These are phyloP conservation scores for Thelonectria blattea DNA, from an alignment of 2,329 filamentous ascomycete genomes.

Conservation along the genomic window DNA sequence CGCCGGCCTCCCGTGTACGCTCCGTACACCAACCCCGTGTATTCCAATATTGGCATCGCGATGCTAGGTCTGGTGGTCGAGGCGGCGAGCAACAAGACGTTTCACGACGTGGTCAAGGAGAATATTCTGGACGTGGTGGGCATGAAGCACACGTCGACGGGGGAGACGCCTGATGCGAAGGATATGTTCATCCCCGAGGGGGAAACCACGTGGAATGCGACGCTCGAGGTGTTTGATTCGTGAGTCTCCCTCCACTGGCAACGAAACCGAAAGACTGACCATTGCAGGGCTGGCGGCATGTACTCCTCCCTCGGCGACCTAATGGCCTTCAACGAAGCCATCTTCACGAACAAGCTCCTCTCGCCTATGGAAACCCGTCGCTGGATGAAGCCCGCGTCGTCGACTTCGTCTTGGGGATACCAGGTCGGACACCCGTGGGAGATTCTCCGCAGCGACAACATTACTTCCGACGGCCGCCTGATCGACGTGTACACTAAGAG, in stretches of 20 bases:
- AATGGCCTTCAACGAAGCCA: constrained; percentile 48
- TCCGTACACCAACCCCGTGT: constrained; percentile 52
- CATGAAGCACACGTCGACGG: constrained; percentile 49
- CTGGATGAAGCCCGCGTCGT: constrained; percentile 53
- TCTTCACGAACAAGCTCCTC: constrained; percentile 51
- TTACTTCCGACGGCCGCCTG: constrained; percentile 47
- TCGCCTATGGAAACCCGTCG: constrained; percentile 46
- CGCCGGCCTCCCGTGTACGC: constrained; percentile 46
- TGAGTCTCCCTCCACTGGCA: constrained; percentile 29
- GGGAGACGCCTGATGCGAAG: constrained; percentile 40
- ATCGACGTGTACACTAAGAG: constrained; percentile 56
- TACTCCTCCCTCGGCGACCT: constrained; percentile 52
- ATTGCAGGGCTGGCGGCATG: constrained; percentile 45
- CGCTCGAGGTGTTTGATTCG: constrained; percentile 44
- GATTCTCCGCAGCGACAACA: constrained; percentile 47
- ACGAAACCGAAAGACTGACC: background rate
- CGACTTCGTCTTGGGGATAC: constrained; percentile 45
- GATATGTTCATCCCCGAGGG: constrained; percentile 45
- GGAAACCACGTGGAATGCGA: constrained; percentile 43
- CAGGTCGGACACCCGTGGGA: constrained; percentile 56
- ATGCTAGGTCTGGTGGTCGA: constrained; percentile 54
- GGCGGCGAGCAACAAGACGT: constrained; percentile 48
- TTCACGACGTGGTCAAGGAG: constrained; percentile 47
- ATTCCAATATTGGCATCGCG: constrained; percentile 55
- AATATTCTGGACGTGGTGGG: constrained; percentile 50